These are phyloP conservation scores for Conringia planisiliqua DNA, from an alignment of 345 rosid genomes.

Conservation along the genomic window DNA sequence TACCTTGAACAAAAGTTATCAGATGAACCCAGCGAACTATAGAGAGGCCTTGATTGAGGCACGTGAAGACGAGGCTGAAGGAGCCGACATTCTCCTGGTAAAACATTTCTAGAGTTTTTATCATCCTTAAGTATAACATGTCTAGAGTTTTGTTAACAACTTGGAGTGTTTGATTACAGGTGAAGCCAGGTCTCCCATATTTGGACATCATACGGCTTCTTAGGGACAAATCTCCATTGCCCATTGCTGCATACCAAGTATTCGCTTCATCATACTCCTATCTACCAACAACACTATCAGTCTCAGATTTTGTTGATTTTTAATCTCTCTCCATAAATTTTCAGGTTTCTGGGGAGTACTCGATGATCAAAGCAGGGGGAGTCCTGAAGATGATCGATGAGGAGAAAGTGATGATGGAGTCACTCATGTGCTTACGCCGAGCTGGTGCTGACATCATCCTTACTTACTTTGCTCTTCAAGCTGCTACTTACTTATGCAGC, in stretches of 20 bases:
- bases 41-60: slow-evolving; percentile 90
- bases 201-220: slow-evolving; percentile 91
- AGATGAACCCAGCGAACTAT: slow-evolving; percentile 96
- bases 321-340: background rate
- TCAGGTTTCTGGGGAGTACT: slow-evolving; percentile 70
- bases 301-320: background rate
- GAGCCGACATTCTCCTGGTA: slow-evolving; percentile 96
- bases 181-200: slow-evolving; percentile 96
- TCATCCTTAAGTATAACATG: background rate
- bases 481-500: slow-evolving; percentile 76
- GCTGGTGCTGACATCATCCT: slow-evolving; percentile 94
- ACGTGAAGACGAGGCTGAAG: slow-evolving; percentile 85
- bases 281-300: background rate
- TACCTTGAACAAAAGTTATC: slow-evolving; percentile 58
- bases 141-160: background rate
- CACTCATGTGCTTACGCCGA: slow-evolving; percentile 80
- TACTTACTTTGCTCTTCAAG: slow-evolving; percentile 90
- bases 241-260: slow-evolving; percentile 96
- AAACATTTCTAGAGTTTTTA: background rate
- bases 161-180: slow-evolving; percentile 42
- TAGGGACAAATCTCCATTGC: slow-evolving; percentile 70
- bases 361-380: slow-evolving; percentile 95
- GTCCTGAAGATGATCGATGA: slow-evolving; percentile 94
- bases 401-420: slow-evolving; percentile 96
- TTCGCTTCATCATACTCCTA: background rate